Evolutionary conservation across 1,284 basidiomycete genomes (phyloP), one percentile per base, ranked within the genome.

Genomic region (Leccinum pachyderme): DNA sequence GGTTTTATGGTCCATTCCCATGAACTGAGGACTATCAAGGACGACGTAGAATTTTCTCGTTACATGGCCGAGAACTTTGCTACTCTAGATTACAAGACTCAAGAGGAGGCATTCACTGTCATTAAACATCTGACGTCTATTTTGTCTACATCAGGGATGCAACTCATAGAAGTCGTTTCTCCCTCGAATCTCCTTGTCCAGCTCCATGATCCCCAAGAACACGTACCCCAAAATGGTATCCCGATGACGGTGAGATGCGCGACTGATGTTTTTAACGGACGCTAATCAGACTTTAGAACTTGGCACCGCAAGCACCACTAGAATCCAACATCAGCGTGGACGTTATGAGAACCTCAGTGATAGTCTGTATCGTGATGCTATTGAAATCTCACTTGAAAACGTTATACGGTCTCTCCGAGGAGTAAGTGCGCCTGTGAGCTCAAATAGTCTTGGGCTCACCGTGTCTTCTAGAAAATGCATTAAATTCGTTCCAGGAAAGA

Each of bases 11-110:
- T 15, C 56, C 35, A 27, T 15, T 12, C 12, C 6, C 25, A 31
- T 7, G 2, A 28, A 49, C 25, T 53, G 22, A 61, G n/a, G 43
- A 29, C 43, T 22, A 29, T 53, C 7, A 63, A 93, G 86, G 82
- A 89, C 56, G 87, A 94, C 62, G 78, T 94, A 29, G 82, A 87
- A 29, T 92, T 98, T 63, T 82, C 82, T 0, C 86, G 93, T 47
- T 99, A 93, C 73, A 88, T 98, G 79, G 90, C 93, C 0, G 97
- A 99, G 71, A 98, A 97, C 66, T 87, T 99, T 55, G 83, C 93
- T 0, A 78, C 86, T 1, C 83, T 99, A 55, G 94, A 98, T 48
- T 98, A 95, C 77, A 97, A 95, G 75, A 90, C 91, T 1, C 86
- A 90, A 65, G 97, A 99, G 69, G 97, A 99, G 74, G 86, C 90